Evolutionary conservation across 2,329 filamentous ascomycete species (phyloP).

Genomic region (Fusarium devonianum): DNA sequence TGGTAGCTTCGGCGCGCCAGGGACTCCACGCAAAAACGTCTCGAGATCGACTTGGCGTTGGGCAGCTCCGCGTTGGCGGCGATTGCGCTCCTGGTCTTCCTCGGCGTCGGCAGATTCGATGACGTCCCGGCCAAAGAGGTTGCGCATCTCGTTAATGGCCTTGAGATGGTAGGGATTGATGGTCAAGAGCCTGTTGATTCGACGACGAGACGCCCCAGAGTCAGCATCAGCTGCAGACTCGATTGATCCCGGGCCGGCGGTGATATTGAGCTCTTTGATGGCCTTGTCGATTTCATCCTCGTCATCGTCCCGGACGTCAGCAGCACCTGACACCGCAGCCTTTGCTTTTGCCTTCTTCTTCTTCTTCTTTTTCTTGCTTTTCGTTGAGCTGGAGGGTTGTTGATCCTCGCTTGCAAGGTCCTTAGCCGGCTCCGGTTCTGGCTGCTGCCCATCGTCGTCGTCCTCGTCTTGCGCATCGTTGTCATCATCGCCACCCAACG

Average conservation of each 20-base stretch:
- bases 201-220: slow-evolving; percentile 23
- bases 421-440: slow-evolving; percentile 26
- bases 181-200: slow-evolving; percentile 53
- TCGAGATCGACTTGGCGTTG: slow-evolving; percentile 64
- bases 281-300: slow-evolving; percentile 65
- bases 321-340: slow-evolving; percentile 26
- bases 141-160: slow-evolving; percentile 88
- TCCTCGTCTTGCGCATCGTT: slow-evolving; percentile 50
- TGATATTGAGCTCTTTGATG: slow-evolving; percentile 57
- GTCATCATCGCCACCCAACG: slow-evolving; percentile 55
- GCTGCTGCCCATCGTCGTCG: slow-evolving; percentile 43
- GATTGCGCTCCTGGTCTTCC: slow-evolving; percentile 54
- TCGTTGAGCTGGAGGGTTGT: slow-evolving; percentile 33
- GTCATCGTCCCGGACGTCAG: slow-evolving; percentile 37
- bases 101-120: slow-evolving; percentile 63
- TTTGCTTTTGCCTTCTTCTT: slow-evolving; percentile 50
- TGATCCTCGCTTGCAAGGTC: slow-evolving; percentile 33
- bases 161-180: slow-evolving; percentile 76
- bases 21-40: slow-evolving; percentile 61
- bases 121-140: slow-evolving; percentile 63
- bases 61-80: slow-evolving; percentile 46
- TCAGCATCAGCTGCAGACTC: not conserved
- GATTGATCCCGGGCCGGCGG: slow-evolving; percentile 16
- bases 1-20: slow-evolving; percentile 67
- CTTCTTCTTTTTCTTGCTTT: slow-evolving; percentile 51